Evolutionary conservation across 495 filamentous ascomycete species (phyloP).

Genomic region (Penicillium egyptiacum): DNA sequence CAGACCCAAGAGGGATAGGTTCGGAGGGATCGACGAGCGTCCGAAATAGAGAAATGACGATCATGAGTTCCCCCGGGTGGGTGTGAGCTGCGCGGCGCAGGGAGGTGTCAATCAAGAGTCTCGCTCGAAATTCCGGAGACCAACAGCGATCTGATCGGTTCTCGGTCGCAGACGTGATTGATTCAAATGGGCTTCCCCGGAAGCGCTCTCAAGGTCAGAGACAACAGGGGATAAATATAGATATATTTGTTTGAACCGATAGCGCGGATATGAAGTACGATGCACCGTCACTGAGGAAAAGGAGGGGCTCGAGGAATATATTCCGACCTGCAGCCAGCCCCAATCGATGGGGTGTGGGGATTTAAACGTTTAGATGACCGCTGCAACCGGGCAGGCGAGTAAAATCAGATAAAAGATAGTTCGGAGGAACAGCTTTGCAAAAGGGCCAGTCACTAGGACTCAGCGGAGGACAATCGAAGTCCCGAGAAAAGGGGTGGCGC

Average conservation of each 20-base stretch:
- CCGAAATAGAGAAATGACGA: constrained; percentile 30
- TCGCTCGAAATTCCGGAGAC: constrained; percentile 5
- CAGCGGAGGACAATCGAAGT: constrained; percentile 4
- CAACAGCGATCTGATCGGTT: neutral
- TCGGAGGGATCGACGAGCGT: constrained; percentile 31
- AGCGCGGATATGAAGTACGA: constrained; percentile 10
- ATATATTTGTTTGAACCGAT: constrained; percentile 1
- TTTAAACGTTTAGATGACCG: constrained; percentile 61
- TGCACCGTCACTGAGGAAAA: constrained; percentile 22
- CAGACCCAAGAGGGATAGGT: constrained; percentile 29
- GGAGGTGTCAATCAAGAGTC: neutral
- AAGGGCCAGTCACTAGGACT: constrained; percentile 26
- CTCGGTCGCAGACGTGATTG: neutral
- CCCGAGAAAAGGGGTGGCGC: constrained; percentile 16
- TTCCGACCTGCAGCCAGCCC: constrained; percentile 19
- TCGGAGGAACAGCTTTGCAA: constrained; percentile 19
- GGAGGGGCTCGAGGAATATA: constrained; percentile 10
- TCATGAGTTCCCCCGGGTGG: constrained; percentile 52
- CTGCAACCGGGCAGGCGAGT: constrained; percentile 42
- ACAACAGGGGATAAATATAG: neutral
- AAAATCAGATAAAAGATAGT: constrained; percentile 24
- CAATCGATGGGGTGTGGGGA: constrained; percentile 49
- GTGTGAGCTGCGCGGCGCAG: constrained; percentile 82
- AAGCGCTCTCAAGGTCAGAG: neutral
- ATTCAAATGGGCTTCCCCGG: neutral